A percentile compares a stretch with the other conserved stretches of the same genome.
Evolutionary conservation across 495 filamentous ascomycete genomes (phyloP).

Genomic region (Aspergillus wentii): DNA sequence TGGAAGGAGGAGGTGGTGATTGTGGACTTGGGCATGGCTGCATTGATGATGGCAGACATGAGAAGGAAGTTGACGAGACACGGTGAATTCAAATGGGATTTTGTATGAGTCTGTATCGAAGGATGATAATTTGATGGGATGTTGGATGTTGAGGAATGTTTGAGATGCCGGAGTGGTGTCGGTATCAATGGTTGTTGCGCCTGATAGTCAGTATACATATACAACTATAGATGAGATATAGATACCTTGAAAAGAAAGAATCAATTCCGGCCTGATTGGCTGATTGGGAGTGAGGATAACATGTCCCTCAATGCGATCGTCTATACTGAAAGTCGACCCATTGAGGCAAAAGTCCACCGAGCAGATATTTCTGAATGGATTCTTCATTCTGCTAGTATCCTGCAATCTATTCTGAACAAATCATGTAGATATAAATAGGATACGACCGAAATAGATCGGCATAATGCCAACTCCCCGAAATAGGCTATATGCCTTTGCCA

Average conservation of each 20-base stretch:
- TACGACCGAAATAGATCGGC: background rate
- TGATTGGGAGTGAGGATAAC: conserved; percentile 1
- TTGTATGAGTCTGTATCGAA: background rate
- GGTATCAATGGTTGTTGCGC: conserved; percentile 2
- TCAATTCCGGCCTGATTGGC: background rate
- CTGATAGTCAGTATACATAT: background rate
- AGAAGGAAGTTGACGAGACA: background rate
- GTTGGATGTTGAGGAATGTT: conserved; percentile 49
- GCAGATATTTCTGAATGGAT: background rate
- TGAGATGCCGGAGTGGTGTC: conserved; percentile 45
- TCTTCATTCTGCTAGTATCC: background rate
- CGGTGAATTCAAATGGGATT: background rate
- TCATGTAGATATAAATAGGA: background rate
- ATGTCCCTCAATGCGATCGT: conserved; percentile 2
- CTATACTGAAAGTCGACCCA: background rate
- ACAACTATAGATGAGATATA: background rate
- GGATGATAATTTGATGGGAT: background rate
- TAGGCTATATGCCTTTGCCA: no score
- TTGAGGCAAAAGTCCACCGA: background rate
- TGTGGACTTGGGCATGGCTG: background rate
- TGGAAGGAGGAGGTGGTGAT: background rate
- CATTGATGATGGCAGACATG: background rate
- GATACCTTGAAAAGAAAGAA: conserved; percentile 5
- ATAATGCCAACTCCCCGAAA: background rate
- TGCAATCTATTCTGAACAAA: background rate